phyloP scores from a whole-genome alignment of 2,329 filamentous ascomycete species.

The Talaromyces rugulosus region DNA sequence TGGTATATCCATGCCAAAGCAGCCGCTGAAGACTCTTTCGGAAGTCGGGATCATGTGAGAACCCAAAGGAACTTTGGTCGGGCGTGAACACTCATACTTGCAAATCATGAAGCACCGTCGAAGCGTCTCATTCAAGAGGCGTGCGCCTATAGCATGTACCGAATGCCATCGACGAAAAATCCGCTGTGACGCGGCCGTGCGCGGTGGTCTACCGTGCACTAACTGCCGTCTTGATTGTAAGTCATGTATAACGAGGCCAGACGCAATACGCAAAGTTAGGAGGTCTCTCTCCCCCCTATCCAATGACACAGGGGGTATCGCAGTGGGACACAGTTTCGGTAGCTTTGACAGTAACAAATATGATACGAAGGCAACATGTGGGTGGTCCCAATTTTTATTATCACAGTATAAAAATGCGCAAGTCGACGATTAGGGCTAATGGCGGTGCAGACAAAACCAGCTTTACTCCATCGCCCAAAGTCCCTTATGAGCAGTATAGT shows the following conservation, averaged over 20 bases:
- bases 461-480: neutral
- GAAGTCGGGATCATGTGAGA: too few relatives aligned
- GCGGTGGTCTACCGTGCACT: slow-evolving; percentile 42
- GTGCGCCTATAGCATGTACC: slow-evolving; percentile 28
- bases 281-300: neutral
- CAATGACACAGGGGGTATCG: neutral
- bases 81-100: too few relatives aligned
- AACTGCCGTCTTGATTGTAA: slow-evolving; percentile 47
- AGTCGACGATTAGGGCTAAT: too few relatives aligned
- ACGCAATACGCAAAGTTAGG: neutral
- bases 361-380: too few relatives aligned
- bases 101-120: slow-evolving; percentile 19
- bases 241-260: slow-evolving; percentile 26
- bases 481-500: slow-evolving; percentile 3
- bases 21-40: too few relatives aligned
- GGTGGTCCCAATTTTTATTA: too few relatives aligned
- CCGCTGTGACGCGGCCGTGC: slow-evolving; percentile 27
- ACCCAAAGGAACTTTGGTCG: too few relatives aligned
- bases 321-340: neutral
- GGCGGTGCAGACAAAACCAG: too few relatives aligned
- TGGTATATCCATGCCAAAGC: too few relatives aligned
- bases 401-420: too few relatives aligned
- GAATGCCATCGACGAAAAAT: slow-evolving; percentile 32
- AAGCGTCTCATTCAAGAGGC: neutral
- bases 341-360: too few relatives aligned